Conservation (phyloP, 2,329 filamentous ascomycete genomes). For the Fusarium scirpi region DNA sequence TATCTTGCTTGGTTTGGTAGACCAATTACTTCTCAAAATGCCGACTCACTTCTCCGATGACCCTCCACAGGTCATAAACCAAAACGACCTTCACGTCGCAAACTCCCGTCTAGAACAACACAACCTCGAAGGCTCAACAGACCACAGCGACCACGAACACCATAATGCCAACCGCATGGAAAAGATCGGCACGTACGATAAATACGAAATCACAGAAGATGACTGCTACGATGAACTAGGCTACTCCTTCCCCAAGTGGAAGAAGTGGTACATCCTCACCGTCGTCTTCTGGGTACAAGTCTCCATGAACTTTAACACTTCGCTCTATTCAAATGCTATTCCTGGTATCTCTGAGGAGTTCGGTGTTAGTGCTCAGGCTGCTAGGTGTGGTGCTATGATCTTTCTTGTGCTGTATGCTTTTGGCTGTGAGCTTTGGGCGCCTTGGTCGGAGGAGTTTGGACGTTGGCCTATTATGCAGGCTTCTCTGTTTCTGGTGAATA, state of each 20-base stretch:
- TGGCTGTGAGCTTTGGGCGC: constrained; percentile 89
- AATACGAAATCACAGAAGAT: constrained; percentile 62
- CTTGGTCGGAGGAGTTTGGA: constrained; percentile 87
- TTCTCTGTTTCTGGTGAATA: constrained; percentile 79
- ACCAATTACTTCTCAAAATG: constrained; percentile 32
- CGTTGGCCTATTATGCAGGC: constrained; percentile 80
- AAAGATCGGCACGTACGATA: constrained; percentile 55
- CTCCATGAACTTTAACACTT: constrained; percentile 85
- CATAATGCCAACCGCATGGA: constrained; percentile 59
- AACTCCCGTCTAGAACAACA: constrained; percentile 50
- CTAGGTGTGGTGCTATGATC: constrained; percentile 79
- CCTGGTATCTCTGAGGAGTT: constrained; percentile 75
- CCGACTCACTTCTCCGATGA: constrained; percentile 53
- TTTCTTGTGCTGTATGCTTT: constrained; percentile 86
- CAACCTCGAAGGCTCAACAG: constrained; percentile 45
- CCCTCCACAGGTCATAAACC: constrained; percentile 54
- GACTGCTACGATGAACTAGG: constrained; percentile 76
- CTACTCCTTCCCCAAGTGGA: constrained; percentile 68
- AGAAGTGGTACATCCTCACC: constrained; percentile 80
- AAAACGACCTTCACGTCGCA: constrained; percentile 52
- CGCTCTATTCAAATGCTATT: constrained; percentile 77
- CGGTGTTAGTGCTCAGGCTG: constrained; percentile 73
- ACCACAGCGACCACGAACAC: constrained; percentile 32
- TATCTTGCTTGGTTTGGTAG: too few species aligned
- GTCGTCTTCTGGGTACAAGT: constrained; percentile 80